These are phyloP conservation scores for Fusarium sublunatum DNA, from an alignment of 2,329 filamentous ascomycete genomes.

Conservation along the genomic window DNA sequence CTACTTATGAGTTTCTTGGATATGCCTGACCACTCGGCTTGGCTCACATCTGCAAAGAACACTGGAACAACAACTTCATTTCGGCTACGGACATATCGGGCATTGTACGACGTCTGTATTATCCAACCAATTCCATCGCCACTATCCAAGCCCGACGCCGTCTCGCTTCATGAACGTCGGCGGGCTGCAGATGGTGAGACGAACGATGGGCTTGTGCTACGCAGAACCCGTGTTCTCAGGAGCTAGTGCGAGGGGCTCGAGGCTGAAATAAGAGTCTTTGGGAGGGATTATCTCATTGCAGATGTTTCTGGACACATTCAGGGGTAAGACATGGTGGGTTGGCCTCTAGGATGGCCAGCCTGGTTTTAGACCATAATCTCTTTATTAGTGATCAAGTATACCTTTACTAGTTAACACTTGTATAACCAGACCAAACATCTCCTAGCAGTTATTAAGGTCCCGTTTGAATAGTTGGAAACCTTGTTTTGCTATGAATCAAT, in stretches of 20 bases:
- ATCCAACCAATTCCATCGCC: constrained; percentile 19
- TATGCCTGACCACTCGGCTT: neutral
- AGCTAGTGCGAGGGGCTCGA: neutral
- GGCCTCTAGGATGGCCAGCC: too few relatives aligned
- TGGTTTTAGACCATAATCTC: neutral
- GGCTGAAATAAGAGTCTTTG: neutral
- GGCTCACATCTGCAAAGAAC: neutral
- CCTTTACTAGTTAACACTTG: neutral
- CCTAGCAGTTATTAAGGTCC: neutral
- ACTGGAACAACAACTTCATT: constrained; percentile 14
- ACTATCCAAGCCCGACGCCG: constrained; percentile 17
- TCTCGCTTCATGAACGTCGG: constrained; percentile 41
- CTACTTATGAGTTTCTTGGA: neutral
- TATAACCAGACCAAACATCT: constrained; percentile 1
- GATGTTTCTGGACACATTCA: neutral
- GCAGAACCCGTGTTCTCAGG: constrained; percentile 2
- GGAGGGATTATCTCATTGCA: constrained; percentile 5
- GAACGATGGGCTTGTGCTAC: constrained; percentile 30
- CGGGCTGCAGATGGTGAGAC: constrained; percentile 36
- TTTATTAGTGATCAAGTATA: neutral
- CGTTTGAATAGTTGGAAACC: neutral
- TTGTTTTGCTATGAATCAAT: neutral
- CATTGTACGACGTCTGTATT: constrained; percentile 15
- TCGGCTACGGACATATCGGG: constrained; percentile 24
- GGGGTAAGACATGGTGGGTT: neutral